Evolutionary conservation across 345 rosid genomes (phyloP), one percentile per base, ranked within the genome.

Genomic region (Hibiscus trionum): DNA sequence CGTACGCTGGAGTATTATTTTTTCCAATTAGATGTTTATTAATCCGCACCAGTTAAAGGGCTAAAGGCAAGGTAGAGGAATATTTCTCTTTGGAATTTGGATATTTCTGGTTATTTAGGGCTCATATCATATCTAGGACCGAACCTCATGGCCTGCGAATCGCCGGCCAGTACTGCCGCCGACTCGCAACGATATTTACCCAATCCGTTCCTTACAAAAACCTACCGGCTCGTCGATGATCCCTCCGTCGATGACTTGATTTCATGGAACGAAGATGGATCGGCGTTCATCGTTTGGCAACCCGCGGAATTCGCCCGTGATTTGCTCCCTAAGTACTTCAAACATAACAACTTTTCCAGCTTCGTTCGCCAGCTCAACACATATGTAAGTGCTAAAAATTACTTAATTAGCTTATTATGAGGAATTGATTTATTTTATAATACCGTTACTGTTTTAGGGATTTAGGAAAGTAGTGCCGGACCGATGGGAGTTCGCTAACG

Each of bases 291-390:
- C 61, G 98, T 94, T 5, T 91, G 97, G 98, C 78, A 89, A 5
- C 97, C 98, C 12, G 97, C 98, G 5, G 98, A 94, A 53, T 94
- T 94, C 75, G 95, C 96, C 0, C 80, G 97, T 66, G 98, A 94
- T 85, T 85, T 94, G 84, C 88, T 94, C 14, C 98, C 98, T 0
- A 88, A 91, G 5, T 88, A 91, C 79, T 93, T 93, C 81, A 93
- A 93, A 78, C 98, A 93, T 57, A 93, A 93, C 46, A 94, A 94
- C 21, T 94, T 91, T 85, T 94, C 98, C 0, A 90, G 96, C 78
- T 94, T 94, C 68, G 98, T 94, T 39, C 97, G 98, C 27, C 96
- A 94, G 70, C 97, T 94, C 69, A 94, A 91, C 42, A 94, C 98
- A 69, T 94, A 94, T 81, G 98, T 94, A 80, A 86, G 91, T 83